phyloP scores from a whole-genome alignment of 208 protist species.

The Trypanosoma congolense region DNA sequence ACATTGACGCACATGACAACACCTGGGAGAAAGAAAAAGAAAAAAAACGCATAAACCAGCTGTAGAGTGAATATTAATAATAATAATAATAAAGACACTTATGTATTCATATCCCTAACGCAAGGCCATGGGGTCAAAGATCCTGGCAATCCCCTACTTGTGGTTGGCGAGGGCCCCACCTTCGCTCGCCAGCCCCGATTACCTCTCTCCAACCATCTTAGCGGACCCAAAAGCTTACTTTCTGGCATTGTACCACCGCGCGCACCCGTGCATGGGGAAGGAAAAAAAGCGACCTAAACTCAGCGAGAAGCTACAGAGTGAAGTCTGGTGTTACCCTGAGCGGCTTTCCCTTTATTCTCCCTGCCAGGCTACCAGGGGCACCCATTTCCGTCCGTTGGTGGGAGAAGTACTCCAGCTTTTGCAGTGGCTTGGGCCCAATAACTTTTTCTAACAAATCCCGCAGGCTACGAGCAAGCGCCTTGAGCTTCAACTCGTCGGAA shows the following conservation, averaged over 20 bases:
- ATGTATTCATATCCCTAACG: too few species aligned
- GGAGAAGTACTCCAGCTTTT: conserved; percentile 83
- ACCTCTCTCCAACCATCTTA: too few species aligned
- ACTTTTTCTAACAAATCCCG: conserved; percentile 55
- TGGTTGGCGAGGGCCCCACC: too few species aligned
- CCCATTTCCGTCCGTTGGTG: conserved; percentile 52
- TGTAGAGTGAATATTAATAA: conserved; percentile 3
- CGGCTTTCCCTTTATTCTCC: conserved; percentile 54
- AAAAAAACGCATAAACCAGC: neutral
- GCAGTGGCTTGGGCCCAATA: conserved; percentile 65
- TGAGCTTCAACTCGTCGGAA: conserved; percentile 62
- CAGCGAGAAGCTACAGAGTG: conserved; percentile 17
- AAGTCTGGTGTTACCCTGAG: conserved; percentile 20
- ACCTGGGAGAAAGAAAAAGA: conserved; percentile 6
- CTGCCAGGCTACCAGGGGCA: conserved; percentile 42
- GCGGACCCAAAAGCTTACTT: too few species aligned
- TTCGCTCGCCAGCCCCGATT: too few species aligned
- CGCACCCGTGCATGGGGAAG: too few species aligned
- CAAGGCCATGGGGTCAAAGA: too few species aligned
- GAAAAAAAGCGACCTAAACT: too few species aligned
- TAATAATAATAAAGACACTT: conserved; percentile 8
- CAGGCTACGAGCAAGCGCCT: conserved; percentile 56
- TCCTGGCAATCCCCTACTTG: too few species aligned
- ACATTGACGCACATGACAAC: too few species aligned
- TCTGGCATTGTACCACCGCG: too few species aligned